Evolutionary conservation across 495 filamentous ascomycete species (phyloP), one percentile per base, ranked within the genome.

Genomic region (Geoglossum glabrum): DNA sequence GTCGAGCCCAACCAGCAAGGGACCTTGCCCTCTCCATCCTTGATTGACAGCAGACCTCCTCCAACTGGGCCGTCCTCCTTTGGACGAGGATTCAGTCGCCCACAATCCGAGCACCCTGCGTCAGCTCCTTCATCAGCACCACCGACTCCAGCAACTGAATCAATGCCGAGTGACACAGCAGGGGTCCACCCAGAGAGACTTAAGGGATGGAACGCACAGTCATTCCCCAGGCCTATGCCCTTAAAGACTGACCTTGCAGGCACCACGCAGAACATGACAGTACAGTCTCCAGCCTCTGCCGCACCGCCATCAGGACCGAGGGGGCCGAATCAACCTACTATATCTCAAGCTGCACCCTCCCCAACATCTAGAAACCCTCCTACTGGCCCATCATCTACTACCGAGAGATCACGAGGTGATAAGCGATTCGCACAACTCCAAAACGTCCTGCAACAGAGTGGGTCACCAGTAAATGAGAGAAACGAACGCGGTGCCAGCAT

Each of bases 361-460:
- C 30, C 59, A 13, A 49, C 55, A 19, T 36, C 23, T 27, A 17
- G 59, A 31, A 60, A 60, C 27, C 57, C 52, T 28, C 59, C 59
- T 21, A 45, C 54, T 13, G 59, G 59, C 9, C 59, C 55, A 11
- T 36, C 57, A 1, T 38, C 59, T 23, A 21, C 33, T 19, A 19
- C n/a, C 9, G 59, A 58, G 21, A 23, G 54, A 27, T 40, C 33
- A 13, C 33, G 59, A 8, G 40, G 40, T 19, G 59, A 60, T 21
- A 60, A 60, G 15, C 54, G 59, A 3, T 60, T 60, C 31, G 59
- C 59, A 11, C 55, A 54, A 6, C 30, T 60, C 15, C 59, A 60
- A 49, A 58, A 58, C 27, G 52, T 60, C 21, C 40, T 60, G 1
- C 59, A 60, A 38, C 58, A 60, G 25, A 23, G 45, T 36, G 47